A percentile compares a stretch with the other conserved stretches of the same genome.
Evolutionary conservation across 495 filamentous ascomycete species (phyloP).

Genomic region (Neurospora tetraspora): DNA sequence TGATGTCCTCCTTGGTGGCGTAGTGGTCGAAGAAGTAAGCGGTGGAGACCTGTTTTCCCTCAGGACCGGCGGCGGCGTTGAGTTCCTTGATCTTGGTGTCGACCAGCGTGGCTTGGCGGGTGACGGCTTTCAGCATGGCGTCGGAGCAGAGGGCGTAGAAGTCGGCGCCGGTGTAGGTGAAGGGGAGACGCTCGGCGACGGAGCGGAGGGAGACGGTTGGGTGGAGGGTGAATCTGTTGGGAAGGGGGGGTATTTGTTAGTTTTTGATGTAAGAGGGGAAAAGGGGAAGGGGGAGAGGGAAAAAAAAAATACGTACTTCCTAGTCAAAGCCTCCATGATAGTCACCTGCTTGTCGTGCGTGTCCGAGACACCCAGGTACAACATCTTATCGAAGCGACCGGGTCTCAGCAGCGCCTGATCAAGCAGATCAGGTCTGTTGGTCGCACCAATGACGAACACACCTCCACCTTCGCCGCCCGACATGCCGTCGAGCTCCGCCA

Average conservation of each 20-base stretch:
- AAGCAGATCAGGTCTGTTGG: slow-evolving; percentile 87
- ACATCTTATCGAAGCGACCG: slow-evolving; percentile 97
- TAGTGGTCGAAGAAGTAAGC: slow-evolving; percentile 94
- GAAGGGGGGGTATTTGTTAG: no score
- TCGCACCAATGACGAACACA: slow-evolving; percentile 96
- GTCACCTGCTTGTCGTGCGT: slow-evolving; percentile 94
- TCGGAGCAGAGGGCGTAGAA: slow-evolving; percentile 95
- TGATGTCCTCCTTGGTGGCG: slow-evolving; percentile 69
- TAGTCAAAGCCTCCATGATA: slow-evolving; percentile 86
- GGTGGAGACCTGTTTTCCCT: slow-evolving; percentile 47
- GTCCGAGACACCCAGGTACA: slow-evolving; percentile 91
- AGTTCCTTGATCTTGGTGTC: slow-evolving; percentile 70
- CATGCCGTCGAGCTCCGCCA: slow-evolving; percentile 96
- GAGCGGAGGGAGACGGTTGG: slow-evolving; percentile 61
- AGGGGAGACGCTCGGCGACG: slow-evolving; percentile 71
- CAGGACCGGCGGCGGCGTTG: slow-evolving; percentile 31
- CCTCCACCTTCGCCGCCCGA: slow-evolving; percentile 78
- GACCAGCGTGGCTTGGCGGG: slow-evolving; percentile 72
- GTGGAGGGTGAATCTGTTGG: slow-evolving; percentile 63
- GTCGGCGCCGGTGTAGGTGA: slow-evolving; percentile 96
- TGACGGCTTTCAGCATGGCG: slow-evolving; percentile 97
- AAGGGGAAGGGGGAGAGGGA: not conserved
- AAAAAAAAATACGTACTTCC: slow-evolving; percentile 53
- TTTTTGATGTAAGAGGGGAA: no score
- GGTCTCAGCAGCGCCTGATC: slow-evolving; percentile 86